Base-by-base conservation (phyloP, 495 filamentous ascomycete genomes). In the Astrothelium macrocarpum region DNA sequence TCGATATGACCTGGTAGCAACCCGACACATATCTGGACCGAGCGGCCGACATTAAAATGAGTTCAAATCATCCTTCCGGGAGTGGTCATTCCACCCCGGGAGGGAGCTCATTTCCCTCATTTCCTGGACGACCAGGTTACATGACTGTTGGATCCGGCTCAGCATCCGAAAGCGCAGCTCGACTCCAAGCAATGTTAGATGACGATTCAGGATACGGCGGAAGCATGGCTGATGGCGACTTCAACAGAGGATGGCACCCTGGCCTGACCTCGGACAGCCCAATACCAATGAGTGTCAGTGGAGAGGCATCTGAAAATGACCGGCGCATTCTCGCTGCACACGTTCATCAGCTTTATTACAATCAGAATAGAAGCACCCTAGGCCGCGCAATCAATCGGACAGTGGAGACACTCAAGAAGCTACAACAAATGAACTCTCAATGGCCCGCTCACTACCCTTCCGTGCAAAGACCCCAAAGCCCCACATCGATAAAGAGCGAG, bases 371-470 rank as follows among this genome's bases (percentile, higher is more conserved):
- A 39, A 90, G 84, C 14, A 82, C 89, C 59, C 84, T 98, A 34
- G 91, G 84, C 53, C 87, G 92, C 46, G 86, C 90, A 42, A 96
- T 98, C 71, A 88, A 84, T 67, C 81, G 83, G 31, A 90, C 90
- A 2, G 84, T 96, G 60, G 92, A 97, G 46, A 87, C 88, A 0
- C 71, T 90, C 65, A 84, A 86, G 76, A 82, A 83, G 61, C 82
- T 98, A 60, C 91, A 95, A 75, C 84, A 89, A 68, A 92, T 87
- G 81, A 98, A 98, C 67, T 76, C 86, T 32, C 81, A 83, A 73
- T 97, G 95, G 94, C 95, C 94, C 4, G 91, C 91, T 39, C 89
- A 92, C 69, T 98, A 98, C 71, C 95, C 94, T 59, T 90, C 92
- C 18, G 87, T 95, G 16, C 86, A 90, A 71, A 83, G 81, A 59